Conservation (phyloP, 257 asterid species). For the Nicotiana noctiflora region DNA sequence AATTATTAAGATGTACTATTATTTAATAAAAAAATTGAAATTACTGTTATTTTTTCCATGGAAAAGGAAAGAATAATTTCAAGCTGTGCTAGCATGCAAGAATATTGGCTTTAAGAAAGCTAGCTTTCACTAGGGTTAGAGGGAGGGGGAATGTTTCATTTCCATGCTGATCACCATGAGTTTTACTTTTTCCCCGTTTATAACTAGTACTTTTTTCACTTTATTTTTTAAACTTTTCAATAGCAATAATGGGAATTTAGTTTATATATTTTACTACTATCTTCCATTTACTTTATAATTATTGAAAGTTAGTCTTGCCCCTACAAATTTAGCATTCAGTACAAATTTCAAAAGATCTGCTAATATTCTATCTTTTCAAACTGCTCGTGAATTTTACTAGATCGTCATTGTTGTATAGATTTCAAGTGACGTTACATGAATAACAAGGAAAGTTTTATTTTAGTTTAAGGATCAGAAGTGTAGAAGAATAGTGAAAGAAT, state of each 20-base stretch:
- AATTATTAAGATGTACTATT: background rate
- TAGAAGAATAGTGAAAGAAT: no score
- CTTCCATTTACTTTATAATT: no score
- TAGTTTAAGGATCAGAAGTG: background rate
- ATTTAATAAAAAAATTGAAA: background rate
- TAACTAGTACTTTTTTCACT: background rate
- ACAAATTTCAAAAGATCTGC: no score
- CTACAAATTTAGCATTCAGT: background rate
- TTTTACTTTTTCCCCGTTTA: background rate
- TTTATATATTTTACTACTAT: background rate
- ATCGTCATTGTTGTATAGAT: no score
- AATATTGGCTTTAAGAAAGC: conserved; percentile 4
- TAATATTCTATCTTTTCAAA: no score
- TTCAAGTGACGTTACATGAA: background rate
- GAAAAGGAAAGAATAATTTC: conserved; percentile 10
- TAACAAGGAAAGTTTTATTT: background rate
- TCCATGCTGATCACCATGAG: background rate
- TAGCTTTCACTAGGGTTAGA: background rate
- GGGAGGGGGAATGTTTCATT: background rate
- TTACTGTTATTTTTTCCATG: background rate
- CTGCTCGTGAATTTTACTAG: no score
- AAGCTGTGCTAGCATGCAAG: background rate
- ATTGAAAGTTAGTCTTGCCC: background rate
- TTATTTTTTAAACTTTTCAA: background rate
- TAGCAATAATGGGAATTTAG: background rate